Evolutionary conservation across 345 rosid genomes (phyloP).

Genomic region (Citrus trifoliata): DNA sequence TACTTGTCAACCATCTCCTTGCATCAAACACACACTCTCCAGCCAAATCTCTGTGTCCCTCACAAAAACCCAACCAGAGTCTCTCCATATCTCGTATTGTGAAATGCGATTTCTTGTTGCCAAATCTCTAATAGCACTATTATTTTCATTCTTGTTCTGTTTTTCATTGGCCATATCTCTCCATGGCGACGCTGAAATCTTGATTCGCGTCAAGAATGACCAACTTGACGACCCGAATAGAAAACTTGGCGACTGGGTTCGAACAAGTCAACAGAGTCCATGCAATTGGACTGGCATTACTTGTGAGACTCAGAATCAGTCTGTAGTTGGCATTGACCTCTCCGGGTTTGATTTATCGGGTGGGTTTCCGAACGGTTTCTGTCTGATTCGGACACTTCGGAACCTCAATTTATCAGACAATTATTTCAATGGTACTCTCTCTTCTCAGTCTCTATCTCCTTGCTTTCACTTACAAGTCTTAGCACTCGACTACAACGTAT

Average conservation of each 20-base stretch:
- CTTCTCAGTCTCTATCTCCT: slow-evolving; percentile 36
- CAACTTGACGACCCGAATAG: slow-evolving; percentile 42
- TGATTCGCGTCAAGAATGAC: slow-evolving; percentile 42
- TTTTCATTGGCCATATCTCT: slow-evolving; percentile 23
- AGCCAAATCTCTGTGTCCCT: not conserved
- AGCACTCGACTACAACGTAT: slow-evolving; percentile 31
- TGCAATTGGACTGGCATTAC: slow-evolving; percentile 74
- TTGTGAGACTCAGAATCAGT: slow-evolving; percentile 31
- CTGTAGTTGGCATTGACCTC: slow-evolving; percentile 52
- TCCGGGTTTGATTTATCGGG: slow-evolving; percentile 41
- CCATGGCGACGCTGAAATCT: slow-evolving; percentile 44
- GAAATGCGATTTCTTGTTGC: slow-evolving; percentile 14
- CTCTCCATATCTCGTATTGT: not conserved
- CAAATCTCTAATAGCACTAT: not conserved
- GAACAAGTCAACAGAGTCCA: slow-evolving; percentile 26
- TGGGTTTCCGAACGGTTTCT: slow-evolving; percentile 53
- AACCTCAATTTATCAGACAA: slow-evolving; percentile 42
- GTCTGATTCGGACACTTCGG: slow-evolving; percentile 54
- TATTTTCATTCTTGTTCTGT: not conserved
- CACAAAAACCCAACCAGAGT: not conserved
- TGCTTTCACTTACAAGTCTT: slow-evolving; percentile 46
- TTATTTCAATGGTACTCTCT: slow-evolving; percentile 36
- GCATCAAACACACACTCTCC: not conserved
- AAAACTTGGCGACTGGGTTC: slow-evolving; percentile 49
- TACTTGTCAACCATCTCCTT: not conserved